These are phyloP conservation scores for Aureobasidium mangrovei DNA, from an alignment of 2,329 filamentous ascomycete species.

Conservation along the genomic window DNA sequence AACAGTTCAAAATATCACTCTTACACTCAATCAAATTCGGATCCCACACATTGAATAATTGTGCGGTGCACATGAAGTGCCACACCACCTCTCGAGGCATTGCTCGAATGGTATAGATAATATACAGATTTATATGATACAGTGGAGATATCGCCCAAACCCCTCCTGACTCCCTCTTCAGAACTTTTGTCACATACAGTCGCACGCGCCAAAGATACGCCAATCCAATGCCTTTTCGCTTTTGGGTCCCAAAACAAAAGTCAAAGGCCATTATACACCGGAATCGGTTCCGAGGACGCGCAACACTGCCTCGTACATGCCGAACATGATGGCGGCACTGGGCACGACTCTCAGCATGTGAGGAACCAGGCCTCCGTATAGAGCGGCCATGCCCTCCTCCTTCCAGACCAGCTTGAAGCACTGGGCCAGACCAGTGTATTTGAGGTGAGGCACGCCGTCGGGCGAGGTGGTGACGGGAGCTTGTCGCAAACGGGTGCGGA, in stretches of 20 bases:
- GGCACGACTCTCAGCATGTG: conserved; percentile 87
- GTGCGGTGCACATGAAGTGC: too few species aligned
- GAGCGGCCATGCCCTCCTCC: conserved; percentile 74
- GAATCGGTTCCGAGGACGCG: conserved; percentile 38
- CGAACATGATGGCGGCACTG: conserved; percentile 92
- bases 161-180: not conserved
- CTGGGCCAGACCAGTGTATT: conserved; percentile 81
- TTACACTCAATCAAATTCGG: too few species aligned
- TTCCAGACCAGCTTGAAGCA: conserved; percentile 83
- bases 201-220: not conserved
- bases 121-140: not conserved
- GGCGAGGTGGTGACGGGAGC: conserved; percentile 51
- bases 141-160: not conserved
- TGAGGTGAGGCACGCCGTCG: conserved; percentile 54
- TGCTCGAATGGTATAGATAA: too few species aligned
- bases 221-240: not conserved
- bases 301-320: conserved; percentile 60
- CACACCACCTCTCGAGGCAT: too few species aligned
- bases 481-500: conserved; percentile 75
- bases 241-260: not conserved
- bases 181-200: not conserved
- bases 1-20: too few species aligned
- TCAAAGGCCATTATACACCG: conserved; percentile 21
- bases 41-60: too few species aligned
- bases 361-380: conserved; percentile 87